Evolutionary conservation across 169 alveolate genomes (phyloP).

Genomic region (Ichthyophthirius multifiliis): DNA sequence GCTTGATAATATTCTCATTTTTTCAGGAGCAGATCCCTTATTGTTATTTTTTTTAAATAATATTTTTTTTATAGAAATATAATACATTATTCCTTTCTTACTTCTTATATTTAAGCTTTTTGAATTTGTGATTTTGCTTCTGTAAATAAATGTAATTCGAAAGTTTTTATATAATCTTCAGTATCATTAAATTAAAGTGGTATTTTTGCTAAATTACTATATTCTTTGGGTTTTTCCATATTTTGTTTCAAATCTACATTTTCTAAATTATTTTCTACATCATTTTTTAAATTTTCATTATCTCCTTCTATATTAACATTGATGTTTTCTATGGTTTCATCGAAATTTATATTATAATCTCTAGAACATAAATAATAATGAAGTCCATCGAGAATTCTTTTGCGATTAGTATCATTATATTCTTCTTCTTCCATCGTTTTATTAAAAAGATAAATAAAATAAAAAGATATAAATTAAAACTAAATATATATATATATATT

Average conservation of each 20-base stretch:
- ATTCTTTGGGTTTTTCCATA: not conserved
- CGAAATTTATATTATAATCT: slow-evolving; percentile 1
- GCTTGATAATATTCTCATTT: not conserved
- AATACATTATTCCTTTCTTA: no score
- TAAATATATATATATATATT: no score
- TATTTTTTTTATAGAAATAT: not conserved
- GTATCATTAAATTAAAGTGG: not conserved
- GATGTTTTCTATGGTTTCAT: not conserved
- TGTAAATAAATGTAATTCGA: not conserved
- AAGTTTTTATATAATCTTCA: slow-evolving; percentile 14
- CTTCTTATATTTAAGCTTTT: slow-evolving; percentile 1
- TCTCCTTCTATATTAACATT: slow-evolving; percentile 7
- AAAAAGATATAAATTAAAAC: no score
- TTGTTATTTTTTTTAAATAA: not conserved
- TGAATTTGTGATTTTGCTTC: slow-evolving; percentile 11
- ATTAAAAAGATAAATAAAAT: no score
- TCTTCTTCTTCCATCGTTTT: no score
- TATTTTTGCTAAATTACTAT: slow-evolving; percentile 1
- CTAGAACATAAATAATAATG: slow-evolving; percentile 10
- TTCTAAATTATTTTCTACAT: not conserved
- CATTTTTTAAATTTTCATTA: not conserved
- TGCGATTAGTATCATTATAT: no score
- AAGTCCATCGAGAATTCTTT: not conserved
- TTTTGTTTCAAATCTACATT: not conserved
- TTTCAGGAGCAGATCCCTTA: not conserved